Evolutionary conservation across 179 eudicot genomes (phyloP).

Genomic region (Camellia oleifera): DNA sequence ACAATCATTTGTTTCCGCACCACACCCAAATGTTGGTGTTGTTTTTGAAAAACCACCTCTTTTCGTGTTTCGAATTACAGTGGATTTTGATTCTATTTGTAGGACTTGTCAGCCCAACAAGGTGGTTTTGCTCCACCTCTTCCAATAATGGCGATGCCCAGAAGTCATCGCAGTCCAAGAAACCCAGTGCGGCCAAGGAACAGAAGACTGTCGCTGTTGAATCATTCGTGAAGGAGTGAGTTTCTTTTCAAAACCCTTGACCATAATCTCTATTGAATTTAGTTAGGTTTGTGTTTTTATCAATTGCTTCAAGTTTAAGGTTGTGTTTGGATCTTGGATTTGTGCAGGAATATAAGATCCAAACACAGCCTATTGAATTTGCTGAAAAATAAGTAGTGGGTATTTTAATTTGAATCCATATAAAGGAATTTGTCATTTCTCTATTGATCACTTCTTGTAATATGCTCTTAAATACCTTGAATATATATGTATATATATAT

Average conservation of each 20-base stretch:
- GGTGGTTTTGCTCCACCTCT: neutral
- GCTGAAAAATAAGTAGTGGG: neutral
- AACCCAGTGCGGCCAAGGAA: neutral
- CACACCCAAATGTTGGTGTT: neutral
- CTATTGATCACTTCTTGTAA: neutral
- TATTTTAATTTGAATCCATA: neutral
- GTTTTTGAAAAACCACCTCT: neutral
- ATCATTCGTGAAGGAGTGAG: conserved; percentile 17
- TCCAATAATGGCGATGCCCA: neutral
- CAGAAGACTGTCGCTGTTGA: conserved; percentile 12
- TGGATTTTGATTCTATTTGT: neutral
- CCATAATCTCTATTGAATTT: neutral
- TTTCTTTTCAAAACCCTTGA: neutral
- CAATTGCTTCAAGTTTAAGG: neutral
- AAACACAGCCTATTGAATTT: neutral
- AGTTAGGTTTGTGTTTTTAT: neutral
- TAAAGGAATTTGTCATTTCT: neutral
- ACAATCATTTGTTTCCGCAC: neutral
- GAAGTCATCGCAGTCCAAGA: conserved; percentile 8
- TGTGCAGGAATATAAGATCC: too few relatives aligned
- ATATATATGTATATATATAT: too few relatives aligned
- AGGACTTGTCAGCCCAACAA: conserved; percentile 2
- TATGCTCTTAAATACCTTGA: neutral
- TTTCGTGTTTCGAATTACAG: neutral
- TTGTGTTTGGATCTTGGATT: too few relatives aligned